phyloP scores from a whole-genome alignment of 176 grass and related monocot genomes.

The Aegilops speltoides region DNA sequence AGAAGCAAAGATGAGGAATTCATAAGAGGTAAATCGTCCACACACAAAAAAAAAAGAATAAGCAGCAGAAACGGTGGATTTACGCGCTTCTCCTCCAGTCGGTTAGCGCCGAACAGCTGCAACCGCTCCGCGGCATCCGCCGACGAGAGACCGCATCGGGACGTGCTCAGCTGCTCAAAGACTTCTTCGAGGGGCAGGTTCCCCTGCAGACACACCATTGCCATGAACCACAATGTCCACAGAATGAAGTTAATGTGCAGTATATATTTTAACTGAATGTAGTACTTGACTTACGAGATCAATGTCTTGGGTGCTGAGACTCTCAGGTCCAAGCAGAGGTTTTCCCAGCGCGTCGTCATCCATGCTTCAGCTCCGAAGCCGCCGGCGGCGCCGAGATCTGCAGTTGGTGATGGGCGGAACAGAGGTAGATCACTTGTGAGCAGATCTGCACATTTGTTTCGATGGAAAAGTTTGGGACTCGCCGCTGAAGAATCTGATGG shows the following conservation, averaged over 20 bases:
- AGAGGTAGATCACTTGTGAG: background rate
- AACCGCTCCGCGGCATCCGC: slow-evolving; percentile 56
- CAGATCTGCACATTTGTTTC: background rate
- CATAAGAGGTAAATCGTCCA: background rate
- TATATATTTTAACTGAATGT: background rate
- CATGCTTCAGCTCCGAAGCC: slow-evolving; percentile 21
- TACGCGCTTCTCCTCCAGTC: slow-evolving; percentile 76
- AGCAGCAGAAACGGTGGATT: background rate
- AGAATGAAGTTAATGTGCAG: background rate
- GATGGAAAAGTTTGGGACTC: background rate
- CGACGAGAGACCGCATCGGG: slow-evolving; percentile 42
- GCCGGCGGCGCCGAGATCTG: background rate
- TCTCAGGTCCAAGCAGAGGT: slow-evolving; percentile 53
- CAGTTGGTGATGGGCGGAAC: background rate
- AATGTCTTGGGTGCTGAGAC: slow-evolving; percentile 39
- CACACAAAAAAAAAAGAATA: background rate
- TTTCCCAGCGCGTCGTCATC: slow-evolving; percentile 41
- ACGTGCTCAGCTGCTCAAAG: slow-evolving; percentile 55
- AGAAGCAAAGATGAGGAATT: background rate
- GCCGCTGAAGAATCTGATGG: slow-evolving; percentile 10
- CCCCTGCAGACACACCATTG: slow-evolving; percentile 33
- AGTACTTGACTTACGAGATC: slow-evolving; percentile 58
- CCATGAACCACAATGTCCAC: background rate
- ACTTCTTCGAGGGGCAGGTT: slow-evolving; percentile 59
- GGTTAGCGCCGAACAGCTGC: slow-evolving; percentile 67